Percentiles rank a stretch among this genome's conserved stretches.
Evolutionary conservation across 2,329 filamentous ascomycete species (phyloP).

Genomic region (Pseudocercospora fijiensis): DNA sequence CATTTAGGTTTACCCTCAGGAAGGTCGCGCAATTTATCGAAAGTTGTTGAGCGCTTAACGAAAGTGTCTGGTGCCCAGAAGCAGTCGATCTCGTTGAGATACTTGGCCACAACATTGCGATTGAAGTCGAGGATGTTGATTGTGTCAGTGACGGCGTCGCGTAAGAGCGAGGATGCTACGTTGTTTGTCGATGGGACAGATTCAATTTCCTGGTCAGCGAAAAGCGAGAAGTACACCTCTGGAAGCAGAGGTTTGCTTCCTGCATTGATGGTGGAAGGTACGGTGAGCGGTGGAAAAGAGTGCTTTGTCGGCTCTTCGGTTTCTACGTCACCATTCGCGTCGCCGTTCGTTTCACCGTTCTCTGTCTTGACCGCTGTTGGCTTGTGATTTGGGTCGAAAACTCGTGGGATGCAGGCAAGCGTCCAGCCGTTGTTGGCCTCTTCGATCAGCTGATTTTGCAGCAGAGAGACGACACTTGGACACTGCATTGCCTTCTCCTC

Average conservation of each 20-base stretch:
- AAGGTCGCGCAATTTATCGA: slow-evolving; percentile 75
- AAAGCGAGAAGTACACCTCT: slow-evolving; percentile 92
- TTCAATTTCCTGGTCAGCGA: slow-evolving; percentile 78
- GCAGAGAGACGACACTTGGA: slow-evolving; percentile 72
- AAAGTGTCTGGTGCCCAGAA: slow-evolving; percentile 91
- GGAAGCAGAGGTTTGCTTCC: slow-evolving; percentile 80
- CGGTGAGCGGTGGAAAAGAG: slow-evolving; percentile 68
- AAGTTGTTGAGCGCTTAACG: slow-evolving; percentile 87
- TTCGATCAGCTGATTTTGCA: slow-evolving; percentile 80
- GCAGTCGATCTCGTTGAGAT: slow-evolving; percentile 89
- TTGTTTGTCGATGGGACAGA: slow-evolving; percentile 73
- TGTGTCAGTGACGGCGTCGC: slow-evolving; percentile 84
- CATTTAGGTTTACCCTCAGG: slow-evolving; percentile 72
- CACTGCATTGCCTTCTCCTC: slow-evolving; percentile 62
- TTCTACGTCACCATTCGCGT: slow-evolving; percentile 66
- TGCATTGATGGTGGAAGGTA: slow-evolving; percentile 73
- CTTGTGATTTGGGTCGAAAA: slow-evolving; percentile 47
- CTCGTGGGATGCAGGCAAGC: slow-evolving; percentile 62
- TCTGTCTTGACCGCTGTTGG: slow-evolving; percentile 15
- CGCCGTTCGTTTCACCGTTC: slow-evolving; percentile 48
- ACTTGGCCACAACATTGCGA: slow-evolving; percentile 79
- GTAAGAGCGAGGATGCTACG: slow-evolving; percentile 77
- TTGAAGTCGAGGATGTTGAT: slow-evolving; percentile 95
- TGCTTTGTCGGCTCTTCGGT: slow-evolving; percentile 58
- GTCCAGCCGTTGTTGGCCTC: slow-evolving; percentile 76